Evolutionary conservation across 2,329 filamentous ascomycete genomes (phyloP).

Genomic region (Pseudogymnoascus destructans): DNA sequence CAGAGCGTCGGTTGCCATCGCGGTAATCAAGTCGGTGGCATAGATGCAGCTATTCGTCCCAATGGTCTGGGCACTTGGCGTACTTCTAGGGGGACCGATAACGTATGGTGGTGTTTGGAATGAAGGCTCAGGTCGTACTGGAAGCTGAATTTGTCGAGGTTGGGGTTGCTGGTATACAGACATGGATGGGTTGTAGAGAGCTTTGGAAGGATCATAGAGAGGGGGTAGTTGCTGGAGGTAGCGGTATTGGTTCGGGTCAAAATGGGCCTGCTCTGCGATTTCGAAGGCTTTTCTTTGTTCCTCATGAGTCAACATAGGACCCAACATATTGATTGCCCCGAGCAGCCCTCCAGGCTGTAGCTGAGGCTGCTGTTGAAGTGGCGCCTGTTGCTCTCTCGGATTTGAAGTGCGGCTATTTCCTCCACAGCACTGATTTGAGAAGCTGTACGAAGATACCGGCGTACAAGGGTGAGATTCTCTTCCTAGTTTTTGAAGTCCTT

Average conservation of each 20-base stretch:
- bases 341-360: neutral
- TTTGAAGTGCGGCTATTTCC: neutral
- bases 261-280: neutral
- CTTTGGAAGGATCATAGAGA: neutral
- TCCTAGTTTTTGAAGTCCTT: neutral
- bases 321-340: neutral
- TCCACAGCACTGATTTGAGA: neutral
- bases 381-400: neutral
- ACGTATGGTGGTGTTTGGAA: neutral
- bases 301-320: neutral
- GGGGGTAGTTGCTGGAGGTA: neutral
- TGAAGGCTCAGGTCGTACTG: neutral
- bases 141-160: neutral
- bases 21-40: slow-evolving; percentile 33
- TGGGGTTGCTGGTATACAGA: neutral
- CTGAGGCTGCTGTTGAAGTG: neutral
- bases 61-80: neutral
- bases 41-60: slow-evolving; percentile 25
- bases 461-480: neutral
- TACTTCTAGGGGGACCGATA: neutral
- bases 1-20: slow-evolving; percentile 29
- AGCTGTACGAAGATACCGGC: neutral
- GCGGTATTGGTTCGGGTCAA: neutral
- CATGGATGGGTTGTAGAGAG: neutral
- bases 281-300: slow-evolving; percentile 5